A percentile compares a stretch with the other conserved stretches of the same genome.
Conservation (phyloP, 441 rosid genomes). For the Arabidopsis hybrid region DNA sequence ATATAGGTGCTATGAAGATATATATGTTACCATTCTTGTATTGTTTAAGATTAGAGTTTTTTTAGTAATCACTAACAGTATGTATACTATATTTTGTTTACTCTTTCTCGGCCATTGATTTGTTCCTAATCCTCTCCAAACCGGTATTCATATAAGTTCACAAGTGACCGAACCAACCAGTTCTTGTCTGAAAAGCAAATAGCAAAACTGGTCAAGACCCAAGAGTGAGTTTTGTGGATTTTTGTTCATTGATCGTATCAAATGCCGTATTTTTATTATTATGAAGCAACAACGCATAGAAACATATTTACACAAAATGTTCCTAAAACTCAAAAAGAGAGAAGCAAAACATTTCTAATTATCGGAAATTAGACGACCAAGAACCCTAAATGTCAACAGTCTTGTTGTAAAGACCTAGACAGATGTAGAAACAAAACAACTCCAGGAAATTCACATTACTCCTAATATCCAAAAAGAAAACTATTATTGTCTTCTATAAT, state of each 20-base stretch:
- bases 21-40: too few species aligned
- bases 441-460: constrained; percentile 30
- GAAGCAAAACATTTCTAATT: constrained; percentile 25
- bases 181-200: not conserved
- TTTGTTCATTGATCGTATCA: not conserved
- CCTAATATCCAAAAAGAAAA: constrained; percentile 19
- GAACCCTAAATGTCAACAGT: constrained; percentile 29
- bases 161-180: not conserved
- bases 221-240: not conserved
- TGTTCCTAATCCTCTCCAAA: constrained; percentile 17
- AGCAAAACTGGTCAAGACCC: not conserved
- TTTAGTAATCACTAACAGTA: too few species aligned
- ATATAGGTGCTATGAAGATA: too few species aligned
- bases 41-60: too few species aligned
- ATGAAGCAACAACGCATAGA: constrained; percentile 27
- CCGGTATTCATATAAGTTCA: not conserved
- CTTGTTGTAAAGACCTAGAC: constrained; percentile 24
- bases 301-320: constrained; percentile 36
- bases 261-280: constrained; percentile 27
- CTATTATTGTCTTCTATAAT: constrained; percentile 4
- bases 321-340: constrained; percentile 22
- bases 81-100: constrained; percentile 5
- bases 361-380: constrained; percentile 29
- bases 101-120: constrained; percentile 13
- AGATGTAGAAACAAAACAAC: constrained; percentile 14